Conservation (phyloP, 345 rosid genomes). For the Hypericum perforatum region DNA sequence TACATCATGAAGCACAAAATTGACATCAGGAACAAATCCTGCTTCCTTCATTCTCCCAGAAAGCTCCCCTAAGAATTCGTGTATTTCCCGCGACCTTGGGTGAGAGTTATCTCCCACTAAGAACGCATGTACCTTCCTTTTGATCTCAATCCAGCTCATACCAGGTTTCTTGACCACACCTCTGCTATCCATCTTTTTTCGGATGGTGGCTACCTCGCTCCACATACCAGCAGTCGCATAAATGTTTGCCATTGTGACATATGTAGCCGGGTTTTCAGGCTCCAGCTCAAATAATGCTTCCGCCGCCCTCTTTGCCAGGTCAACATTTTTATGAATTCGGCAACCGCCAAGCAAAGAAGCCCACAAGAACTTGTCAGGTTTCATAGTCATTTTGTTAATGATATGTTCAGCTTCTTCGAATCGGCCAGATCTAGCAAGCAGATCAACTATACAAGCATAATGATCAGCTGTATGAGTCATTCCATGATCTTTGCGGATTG, state of each 20-base stretch:
- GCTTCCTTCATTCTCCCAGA: constrained; percentile 64
- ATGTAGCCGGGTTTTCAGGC: constrained; percentile 81
- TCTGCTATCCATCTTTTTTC: constrained; percentile 48
- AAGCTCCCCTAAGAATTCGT: constrained; percentile 40
- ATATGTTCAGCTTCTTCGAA: constrained; percentile 47
- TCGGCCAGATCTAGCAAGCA: constrained; percentile 63
- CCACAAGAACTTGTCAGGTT: constrained; percentile 79
- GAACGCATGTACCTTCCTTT: constrained; percentile 56
- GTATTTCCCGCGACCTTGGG: constrained; percentile 50
- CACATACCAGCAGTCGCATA: constrained; percentile 69
- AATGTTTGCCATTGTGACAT: constrained; percentile 79
- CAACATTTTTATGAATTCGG: constrained; percentile 61
- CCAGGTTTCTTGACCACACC: constrained; percentile 71
- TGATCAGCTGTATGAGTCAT: constrained; percentile 65
- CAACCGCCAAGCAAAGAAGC: constrained; percentile 89
- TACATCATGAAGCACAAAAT: constrained; percentile 72
- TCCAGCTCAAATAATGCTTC: constrained; percentile 67
- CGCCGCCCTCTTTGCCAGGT: constrained; percentile 65
- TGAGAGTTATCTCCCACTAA: constrained; percentile 64
- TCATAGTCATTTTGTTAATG: constrained; percentile 54
- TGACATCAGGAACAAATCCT: constrained; percentile 71
- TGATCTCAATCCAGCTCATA: constrained; percentile 70
- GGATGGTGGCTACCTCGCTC: constrained; percentile 56
- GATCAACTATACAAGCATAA: constrained; percentile 71
- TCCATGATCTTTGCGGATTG: constrained; percentile 48